These are phyloP conservation scores for Stellera chamaejasme DNA, from an alignment of 345 rosid species.

Conservation along the genomic window DNA sequence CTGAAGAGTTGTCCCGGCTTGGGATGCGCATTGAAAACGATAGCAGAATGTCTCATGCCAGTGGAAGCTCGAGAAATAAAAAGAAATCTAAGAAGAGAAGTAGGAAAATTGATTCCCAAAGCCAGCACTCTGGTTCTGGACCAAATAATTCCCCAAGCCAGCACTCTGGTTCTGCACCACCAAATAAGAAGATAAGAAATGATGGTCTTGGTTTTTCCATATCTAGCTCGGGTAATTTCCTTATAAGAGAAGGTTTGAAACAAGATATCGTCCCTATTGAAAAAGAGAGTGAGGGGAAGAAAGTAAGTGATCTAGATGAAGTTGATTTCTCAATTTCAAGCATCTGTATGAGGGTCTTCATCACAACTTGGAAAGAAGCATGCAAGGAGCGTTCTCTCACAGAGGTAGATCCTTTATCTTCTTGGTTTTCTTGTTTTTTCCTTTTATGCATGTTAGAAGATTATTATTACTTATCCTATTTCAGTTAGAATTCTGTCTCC, in stretches of 20 bases:
- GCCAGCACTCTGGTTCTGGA: neutral
- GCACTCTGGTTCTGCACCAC: neutral
- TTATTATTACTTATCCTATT: neutral
- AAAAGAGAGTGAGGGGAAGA: conserved; percentile 19
- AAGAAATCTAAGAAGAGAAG: conserved; percentile 12
- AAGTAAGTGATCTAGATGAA: conserved; percentile 20
- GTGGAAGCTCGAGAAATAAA: conserved; percentile 19
- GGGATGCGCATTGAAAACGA: conserved; percentile 44
- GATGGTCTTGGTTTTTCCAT: conserved; percentile 19
- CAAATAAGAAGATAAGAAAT: conserved; percentile 29
- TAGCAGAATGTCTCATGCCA: conserved; percentile 16
- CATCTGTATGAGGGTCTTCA: conserved; percentile 41
- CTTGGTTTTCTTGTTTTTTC: neutral
- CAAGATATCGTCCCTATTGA: conserved; percentile 19
- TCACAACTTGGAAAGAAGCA: conserved; percentile 77
- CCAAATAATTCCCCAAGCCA: conserved; percentile 2
- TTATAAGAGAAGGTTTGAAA: conserved; percentile 24
- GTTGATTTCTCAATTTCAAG: conserved; percentile 39
- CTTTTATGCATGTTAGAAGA: neutral
- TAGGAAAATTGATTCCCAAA: no score
- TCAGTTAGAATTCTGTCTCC: no score
- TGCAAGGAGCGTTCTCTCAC: conserved; percentile 48
- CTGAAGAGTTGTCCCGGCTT: conserved; percentile 71
- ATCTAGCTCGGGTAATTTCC: conserved; percentile 28
- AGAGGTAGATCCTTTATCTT: conserved; percentile 32